Evolutionary conservation across 805 yeast genomes (phyloP).

Genomic region (Maudiozyma saulgeensis): DNA sequence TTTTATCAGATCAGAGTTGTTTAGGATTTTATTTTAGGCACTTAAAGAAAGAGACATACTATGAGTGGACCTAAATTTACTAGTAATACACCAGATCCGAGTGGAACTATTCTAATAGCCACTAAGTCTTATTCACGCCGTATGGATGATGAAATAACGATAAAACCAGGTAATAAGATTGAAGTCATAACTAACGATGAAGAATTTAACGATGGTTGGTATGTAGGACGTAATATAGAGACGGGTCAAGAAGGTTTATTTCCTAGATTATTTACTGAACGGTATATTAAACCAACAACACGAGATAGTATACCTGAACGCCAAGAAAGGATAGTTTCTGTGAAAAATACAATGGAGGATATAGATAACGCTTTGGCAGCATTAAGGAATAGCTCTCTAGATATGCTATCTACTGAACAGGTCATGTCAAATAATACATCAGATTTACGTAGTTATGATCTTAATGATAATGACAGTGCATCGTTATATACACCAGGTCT

Average conservation of each 20-base stretch:
- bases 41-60: neutral
- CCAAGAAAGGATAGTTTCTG: conserved; percentile 10
- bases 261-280: conserved; percentile 78
- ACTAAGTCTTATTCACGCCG: conserved; percentile 81
- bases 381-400: conserved; percentile 32
- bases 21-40: no score
- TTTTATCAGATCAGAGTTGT: no score
- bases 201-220: conserved; percentile 96
- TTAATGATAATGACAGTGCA: neutral
- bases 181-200: conserved; percentile 87
- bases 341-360: conserved; percentile 50
- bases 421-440: no score
- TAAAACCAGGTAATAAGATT: conserved; percentile 72
- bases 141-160: conserved; percentile 77
- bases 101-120: conserved; percentile 36
- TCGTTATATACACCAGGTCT: conserved; percentile 1
- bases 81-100: neutral
- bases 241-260: conserved; percentile 75
- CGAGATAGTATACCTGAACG: neutral
- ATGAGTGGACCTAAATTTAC: neutral
- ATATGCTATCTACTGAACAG: neutral
- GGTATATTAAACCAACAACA: conserved; percentile 22
- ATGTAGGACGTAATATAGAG: conserved; percentile 67
- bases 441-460: neutral
- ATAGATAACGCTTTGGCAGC: conserved; percentile 66